These are phyloP conservation scores for Begonia peltatifolia DNA, from an alignment of 306 rosid species.

Conservation along the genomic window DNA sequence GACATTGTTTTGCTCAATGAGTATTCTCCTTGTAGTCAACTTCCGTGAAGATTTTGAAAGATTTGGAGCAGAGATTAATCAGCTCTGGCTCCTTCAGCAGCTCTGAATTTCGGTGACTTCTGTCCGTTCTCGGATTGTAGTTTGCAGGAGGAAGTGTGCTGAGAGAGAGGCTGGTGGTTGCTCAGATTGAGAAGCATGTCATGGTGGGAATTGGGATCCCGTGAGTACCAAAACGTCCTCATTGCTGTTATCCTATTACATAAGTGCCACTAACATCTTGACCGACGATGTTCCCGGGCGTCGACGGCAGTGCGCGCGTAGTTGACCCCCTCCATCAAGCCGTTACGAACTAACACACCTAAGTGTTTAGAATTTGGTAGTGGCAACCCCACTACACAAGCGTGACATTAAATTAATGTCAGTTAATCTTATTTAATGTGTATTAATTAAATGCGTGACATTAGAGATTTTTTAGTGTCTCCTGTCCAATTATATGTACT, in stretches of 20 bases:
- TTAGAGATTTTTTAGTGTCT: too few species aligned
- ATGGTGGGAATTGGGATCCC: conserved; percentile 3
- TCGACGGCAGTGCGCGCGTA: too few species aligned
- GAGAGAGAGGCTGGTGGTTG: too few species aligned
- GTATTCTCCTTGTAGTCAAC: conserved; percentile 16
- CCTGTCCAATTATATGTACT: too few species aligned
- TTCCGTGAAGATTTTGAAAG: conserved; percentile 13
- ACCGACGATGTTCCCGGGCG: neutral
- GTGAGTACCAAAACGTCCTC: conserved; percentile 22
- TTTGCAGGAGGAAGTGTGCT: too few species aligned
- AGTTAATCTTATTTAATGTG: too few species aligned
- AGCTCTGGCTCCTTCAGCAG: conserved; percentile 5
- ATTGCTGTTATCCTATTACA: neutral
- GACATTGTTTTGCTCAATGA: conserved; percentile 61
- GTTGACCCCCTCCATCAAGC: too few species aligned
- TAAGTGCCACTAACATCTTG: neutral
- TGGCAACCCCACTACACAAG: neutral
- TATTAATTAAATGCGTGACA: too few species aligned
- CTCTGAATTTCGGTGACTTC: conserved; percentile 31
- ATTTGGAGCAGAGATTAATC: conserved; percentile 11
- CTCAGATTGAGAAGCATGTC: neutral
- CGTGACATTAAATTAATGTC: too few species aligned
- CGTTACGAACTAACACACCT: too few species aligned
- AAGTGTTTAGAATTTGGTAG: too few species aligned
- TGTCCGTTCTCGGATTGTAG: conserved; percentile 13